Conservation (phyloP, 2,329 filamentous ascomycete genomes). For the Calonectria hawksworthii region DNA sequence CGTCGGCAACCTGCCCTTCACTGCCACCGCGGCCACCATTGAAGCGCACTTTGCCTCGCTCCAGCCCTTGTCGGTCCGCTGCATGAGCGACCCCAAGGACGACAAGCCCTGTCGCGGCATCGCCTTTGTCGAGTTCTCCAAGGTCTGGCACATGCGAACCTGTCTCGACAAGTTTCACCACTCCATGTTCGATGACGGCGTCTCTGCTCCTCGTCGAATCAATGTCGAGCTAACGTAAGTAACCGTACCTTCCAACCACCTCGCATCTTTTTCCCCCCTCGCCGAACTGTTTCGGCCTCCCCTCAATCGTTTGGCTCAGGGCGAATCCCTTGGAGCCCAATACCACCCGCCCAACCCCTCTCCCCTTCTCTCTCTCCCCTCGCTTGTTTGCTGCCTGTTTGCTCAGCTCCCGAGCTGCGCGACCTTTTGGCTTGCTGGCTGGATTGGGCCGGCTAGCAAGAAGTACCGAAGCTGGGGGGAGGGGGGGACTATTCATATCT, state of each 20-base stretch:
- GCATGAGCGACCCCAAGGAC: conserved; percentile 76
- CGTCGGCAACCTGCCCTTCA: conserved; percentile 87
- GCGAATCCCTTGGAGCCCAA: background rate
- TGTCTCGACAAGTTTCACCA: conserved; percentile 94
- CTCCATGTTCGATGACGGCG: conserved; percentile 75
- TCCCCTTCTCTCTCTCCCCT: background rate
- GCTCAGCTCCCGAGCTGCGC: conserved; percentile 1
- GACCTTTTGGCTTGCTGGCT: conserved; percentile 3
- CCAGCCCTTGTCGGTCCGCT: conserved; percentile 64
- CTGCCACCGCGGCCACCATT: conserved; percentile 79
- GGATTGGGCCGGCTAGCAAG: background rate
- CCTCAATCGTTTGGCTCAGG: background rate
- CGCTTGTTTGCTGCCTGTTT: background rate
- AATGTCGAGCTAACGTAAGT: conserved; percentile 92
- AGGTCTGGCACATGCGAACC: conserved; percentile 91
- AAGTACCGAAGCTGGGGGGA: background rate
- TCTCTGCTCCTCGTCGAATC: conserved; percentile 76
- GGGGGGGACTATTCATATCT: background rate
- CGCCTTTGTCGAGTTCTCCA: conserved; percentile 90
- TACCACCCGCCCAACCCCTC: conserved; percentile 2
- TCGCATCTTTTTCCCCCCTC: conserved; percentile 3
- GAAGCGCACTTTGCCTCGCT: conserved; percentile 84
- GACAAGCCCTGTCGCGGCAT: conserved; percentile 77
- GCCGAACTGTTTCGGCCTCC: background rate
- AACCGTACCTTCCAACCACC: conserved; percentile 1